Conservation (phyloP, 192 early-diverging fungal genomes). For the Dissophora ornata region DNA sequence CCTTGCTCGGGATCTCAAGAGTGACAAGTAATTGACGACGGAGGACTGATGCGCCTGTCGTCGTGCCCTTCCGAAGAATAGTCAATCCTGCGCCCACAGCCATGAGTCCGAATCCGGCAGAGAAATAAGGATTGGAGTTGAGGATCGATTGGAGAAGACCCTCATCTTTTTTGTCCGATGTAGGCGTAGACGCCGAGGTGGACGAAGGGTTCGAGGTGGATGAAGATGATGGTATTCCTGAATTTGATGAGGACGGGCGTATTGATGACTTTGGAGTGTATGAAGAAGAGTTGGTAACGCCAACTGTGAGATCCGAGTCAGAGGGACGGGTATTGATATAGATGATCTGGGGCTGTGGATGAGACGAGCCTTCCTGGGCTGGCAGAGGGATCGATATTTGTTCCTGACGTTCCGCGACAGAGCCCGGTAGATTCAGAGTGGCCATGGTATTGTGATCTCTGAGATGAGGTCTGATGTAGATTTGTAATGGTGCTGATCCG, state of each 20-base stretch:
- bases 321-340: constrained; percentile 26
- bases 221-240: neutral
- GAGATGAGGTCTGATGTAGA: no score
- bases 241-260: neutral
- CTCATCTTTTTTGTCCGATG: constrained; percentile 14
- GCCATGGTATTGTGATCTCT: neutral
- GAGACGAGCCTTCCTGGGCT: constrained; percentile 1
- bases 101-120: constrained; percentile 92
- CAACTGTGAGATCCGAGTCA: neutral
- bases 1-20: constrained; percentile 94
- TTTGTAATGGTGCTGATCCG: no score
- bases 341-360: constrained; percentile 32
- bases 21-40: constrained; percentile 87
- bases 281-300: constrained; percentile 3
- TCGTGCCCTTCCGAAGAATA: constrained; percentile 76
- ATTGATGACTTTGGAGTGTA: neutral
- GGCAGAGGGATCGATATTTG: constrained; percentile 12
- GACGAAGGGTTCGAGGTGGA: neutral
- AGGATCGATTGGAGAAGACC: constrained; percentile 31
- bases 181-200: neutral
- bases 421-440: neutral
- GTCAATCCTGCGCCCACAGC: constrained; percentile 88
- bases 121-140: constrained; percentile 89
- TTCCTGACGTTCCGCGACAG: neutral
- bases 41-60: constrained; percentile 73